Base-by-base conservation (phyloP, 2,329 filamentous ascomycete genomes). In the Graphium sp. region DNA sequence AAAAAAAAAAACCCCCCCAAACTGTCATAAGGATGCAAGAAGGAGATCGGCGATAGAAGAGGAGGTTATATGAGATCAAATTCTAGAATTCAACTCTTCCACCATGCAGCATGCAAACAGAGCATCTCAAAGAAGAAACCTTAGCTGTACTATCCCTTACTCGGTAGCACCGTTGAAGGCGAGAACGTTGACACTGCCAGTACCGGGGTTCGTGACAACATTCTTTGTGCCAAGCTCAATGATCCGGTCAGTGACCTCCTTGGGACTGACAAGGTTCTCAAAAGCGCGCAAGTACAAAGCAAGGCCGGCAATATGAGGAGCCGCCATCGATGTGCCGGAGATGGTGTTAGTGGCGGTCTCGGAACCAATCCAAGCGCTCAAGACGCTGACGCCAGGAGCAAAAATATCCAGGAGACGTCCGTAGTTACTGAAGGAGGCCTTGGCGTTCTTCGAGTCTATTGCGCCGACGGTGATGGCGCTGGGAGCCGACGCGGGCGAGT, bases 251-350 rank as follows among this genome's bases (percentile, higher is more conserved):
- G 55, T 58, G 14, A 73, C 56, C 8, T 51, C 59, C 29, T 53
- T 42, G 14, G 64, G 60, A 27, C 49, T 51, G 29, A 38, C 37
- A 26, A 38, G 21, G 21, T 51, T 49, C 32, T 62, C 52, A 9
- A 63, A 46, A n/a, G 49, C 50, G 29, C 68, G 44, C 25, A 52
- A 45, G 42, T 58, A 58, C 22, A 34, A 27, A 14, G 38, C 66
- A n/a, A 76, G 45, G 9, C 72, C 72, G 15, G 65, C 55, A 30
- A 76, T 54, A 41, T 74, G 69, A 1, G 71, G 70, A 4, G 58
- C 51, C 3, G 70, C 65, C 69, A 74, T 74, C 20, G 60, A 69
- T 5, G 72, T 76, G 19, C 71, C 72, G 10, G 55, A 62, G 39
- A 70, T 55, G 17, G 42, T 54, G 26, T 49, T 49, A n/a, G 44